Percentiles rank a stretch among this genome's conserved stretches.
Conservation (phyloP, 2,329 filamentous ascomycete genomes). For the Sclerotinia spermophila region DNA sequence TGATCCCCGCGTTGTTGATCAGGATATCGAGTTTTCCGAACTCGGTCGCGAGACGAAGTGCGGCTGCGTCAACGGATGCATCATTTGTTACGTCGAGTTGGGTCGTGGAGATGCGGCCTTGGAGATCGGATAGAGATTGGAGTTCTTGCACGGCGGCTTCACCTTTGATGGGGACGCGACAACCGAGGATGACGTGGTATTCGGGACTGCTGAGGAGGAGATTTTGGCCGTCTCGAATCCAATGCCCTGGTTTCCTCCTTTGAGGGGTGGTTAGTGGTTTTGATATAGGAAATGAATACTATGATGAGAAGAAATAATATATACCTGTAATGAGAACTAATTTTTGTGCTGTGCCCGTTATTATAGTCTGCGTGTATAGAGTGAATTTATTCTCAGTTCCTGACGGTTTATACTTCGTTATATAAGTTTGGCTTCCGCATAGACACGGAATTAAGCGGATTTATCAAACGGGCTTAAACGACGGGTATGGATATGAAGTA, state of each 20-base stretch:
- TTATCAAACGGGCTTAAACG: background rate
- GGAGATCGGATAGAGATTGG: slow-evolving; percentile 12
- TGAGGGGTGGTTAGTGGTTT: background rate
- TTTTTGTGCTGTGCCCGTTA: background rate
- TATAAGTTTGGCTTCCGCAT: background rate
- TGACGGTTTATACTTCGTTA: background rate
- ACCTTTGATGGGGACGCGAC: slow-evolving; percentile 20
- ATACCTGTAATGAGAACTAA: background rate
- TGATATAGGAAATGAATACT: background rate
- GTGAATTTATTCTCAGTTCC: background rate
- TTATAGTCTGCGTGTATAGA: background rate
- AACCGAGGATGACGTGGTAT: slow-evolving; percentile 25
- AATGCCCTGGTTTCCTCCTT: slow-evolving; percentile 43
- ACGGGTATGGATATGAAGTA: background rate
- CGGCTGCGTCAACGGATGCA: slow-evolving; percentile 21
- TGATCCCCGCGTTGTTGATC: slow-evolving; percentile 29
- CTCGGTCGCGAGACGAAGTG: slow-evolving; percentile 1
- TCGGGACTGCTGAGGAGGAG: slow-evolving; percentile 20
- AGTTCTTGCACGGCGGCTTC: slow-evolving; percentile 18
- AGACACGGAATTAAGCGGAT: background rate
- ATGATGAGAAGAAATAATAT: background rate
- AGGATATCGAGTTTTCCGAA: slow-evolving; percentile 31
- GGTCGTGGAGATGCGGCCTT: slow-evolving; percentile 22
- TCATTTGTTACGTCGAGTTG: slow-evolving; percentile 23
- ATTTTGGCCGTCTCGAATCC: slow-evolving; percentile 40